These are phyloP conservation scores for Camillea tinctor DNA, from an alignment of 2,329 filamentous ascomycete genomes.

Conservation along the genomic window DNA sequence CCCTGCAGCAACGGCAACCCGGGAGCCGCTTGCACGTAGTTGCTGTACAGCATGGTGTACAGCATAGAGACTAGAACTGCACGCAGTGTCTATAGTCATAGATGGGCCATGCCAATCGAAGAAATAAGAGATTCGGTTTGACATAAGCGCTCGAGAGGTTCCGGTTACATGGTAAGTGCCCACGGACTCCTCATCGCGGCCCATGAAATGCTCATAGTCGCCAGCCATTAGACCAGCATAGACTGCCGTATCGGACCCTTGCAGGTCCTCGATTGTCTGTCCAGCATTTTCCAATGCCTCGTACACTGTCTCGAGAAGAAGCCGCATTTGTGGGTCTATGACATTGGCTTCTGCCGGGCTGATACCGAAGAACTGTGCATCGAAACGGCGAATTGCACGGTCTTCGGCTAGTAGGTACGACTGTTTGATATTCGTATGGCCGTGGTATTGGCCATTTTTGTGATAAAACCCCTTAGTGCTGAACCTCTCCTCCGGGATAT, in stretches of 20 bases:
- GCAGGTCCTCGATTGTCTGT: neutral
- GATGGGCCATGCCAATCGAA: neutral
- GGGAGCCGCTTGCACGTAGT: neutral
- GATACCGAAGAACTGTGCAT: conserved; percentile 8
- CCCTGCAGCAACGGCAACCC: neutral
- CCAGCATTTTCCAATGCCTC: conserved; percentile 43
- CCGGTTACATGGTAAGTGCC: neutral
- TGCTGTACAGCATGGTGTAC: conserved; percentile 1
- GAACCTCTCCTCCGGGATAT: neutral
- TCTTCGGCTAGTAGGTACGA: conserved; percentile 14
- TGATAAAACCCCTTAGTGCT: neutral
- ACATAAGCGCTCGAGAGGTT: neutral
- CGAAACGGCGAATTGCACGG: neutral
- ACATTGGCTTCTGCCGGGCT: conserved; percentile 6
- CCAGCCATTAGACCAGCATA: neutral
- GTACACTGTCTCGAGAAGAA: conserved; percentile 50
- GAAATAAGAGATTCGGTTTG: conserved; percentile 1
- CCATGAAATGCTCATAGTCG: neutral
- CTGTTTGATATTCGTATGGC: neutral
- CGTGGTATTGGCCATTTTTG: neutral
- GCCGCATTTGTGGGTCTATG: conserved; percentile 22
- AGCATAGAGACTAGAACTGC: conserved; percentile 1
- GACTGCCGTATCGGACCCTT: neutral
- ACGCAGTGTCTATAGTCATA: conserved; percentile 4
- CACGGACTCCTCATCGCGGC: neutral